Conservation (phyloP, 208 protist genomes). For the Crithidia bombi region DNA sequence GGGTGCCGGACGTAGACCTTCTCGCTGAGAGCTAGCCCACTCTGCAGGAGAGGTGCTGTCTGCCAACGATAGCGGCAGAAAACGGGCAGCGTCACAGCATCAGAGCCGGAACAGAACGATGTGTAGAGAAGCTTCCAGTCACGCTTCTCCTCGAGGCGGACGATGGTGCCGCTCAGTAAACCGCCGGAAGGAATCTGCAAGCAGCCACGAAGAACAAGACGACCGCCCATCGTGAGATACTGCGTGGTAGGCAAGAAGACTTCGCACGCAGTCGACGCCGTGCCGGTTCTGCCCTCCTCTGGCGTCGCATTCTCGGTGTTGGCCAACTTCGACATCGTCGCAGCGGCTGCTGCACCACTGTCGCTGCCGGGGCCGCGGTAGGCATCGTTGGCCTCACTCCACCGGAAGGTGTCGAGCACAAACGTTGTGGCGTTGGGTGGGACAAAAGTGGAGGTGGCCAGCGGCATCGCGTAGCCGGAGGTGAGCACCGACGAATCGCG, state of each 20-base stretch:
- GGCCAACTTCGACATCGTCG: not conserved
- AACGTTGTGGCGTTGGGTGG: conserved; percentile 44
- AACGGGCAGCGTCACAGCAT: conserved; percentile 18
- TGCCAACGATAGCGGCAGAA: conserved; percentile 21
- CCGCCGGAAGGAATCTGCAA: conserved; percentile 49
- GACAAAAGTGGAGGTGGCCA: conserved; percentile 38
- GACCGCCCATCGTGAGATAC: conserved; percentile 48
- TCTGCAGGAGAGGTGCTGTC: conserved; percentile 19
- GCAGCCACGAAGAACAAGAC: conserved; percentile 54
- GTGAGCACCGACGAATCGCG: not conserved
- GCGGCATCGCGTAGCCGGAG: conserved; percentile 14
- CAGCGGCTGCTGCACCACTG: not conserved
- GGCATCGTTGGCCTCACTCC: conserved; percentile 8
- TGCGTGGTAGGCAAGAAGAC: conserved; percentile 43
- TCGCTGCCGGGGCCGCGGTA: not conserved
- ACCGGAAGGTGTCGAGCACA: conserved; percentile 38
- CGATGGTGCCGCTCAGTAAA: conserved; percentile 40
- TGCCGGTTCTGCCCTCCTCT: not conserved
- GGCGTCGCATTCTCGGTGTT: not conserved
- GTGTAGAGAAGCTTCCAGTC: conserved; percentile 38
- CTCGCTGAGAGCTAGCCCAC: conserved; percentile 43
- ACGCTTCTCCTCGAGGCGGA: conserved; percentile 29
- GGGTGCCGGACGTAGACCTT: conserved; percentile 45
- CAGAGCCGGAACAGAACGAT: conserved; percentile 19
- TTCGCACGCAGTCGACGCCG: conserved; percentile 19